A percentile compares a stretch with the other conserved stretches of the same genome.
These are phyloP conservation scores for Skeletonema tropicum DNA, from an alignment of 108 stramenopile species.

Conservation along the genomic window DNA sequence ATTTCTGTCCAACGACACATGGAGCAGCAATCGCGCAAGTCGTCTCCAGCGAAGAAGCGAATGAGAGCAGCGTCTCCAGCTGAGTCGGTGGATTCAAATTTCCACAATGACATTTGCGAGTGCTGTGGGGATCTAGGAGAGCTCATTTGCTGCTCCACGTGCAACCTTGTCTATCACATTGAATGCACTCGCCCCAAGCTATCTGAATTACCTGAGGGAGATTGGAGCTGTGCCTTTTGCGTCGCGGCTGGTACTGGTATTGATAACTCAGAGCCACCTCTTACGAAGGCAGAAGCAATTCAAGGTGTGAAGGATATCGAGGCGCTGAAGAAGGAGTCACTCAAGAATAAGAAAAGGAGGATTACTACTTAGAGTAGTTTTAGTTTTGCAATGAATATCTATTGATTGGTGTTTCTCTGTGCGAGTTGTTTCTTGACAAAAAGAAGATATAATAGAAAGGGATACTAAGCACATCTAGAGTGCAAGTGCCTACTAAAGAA, in stretches of 20 bases:
- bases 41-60: not conserved
- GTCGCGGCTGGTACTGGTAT: conserved; percentile 43
- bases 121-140: conserved; percentile 63
- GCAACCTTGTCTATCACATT: conserved; percentile 87
- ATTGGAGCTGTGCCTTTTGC: conserved; percentile 75
- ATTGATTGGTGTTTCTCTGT: not conserved
- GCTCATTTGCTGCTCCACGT: conserved; percentile 86
- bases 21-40: not conserved
- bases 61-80: conserved; percentile 3
- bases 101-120: conserved; percentile 63
- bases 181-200: conserved; percentile 77
- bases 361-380: not conserved
- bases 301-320: conserved; percentile 16
- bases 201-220: conserved; percentile 49
- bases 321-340: not conserved
- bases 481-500: not conserved
- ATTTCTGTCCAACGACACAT: not conserved
- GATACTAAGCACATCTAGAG: not conserved
- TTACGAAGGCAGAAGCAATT: not conserved
- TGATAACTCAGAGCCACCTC: conserved; percentile 8
- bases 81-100: conserved; percentile 3
- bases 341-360: not conserved
- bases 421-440: not conserved
- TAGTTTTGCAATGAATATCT: too few relatives aligned
- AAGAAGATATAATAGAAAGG: not conserved